These are phyloP conservation scores for Draba incana DNA, from an alignment of 345 rosid genomes.

Conservation along the genomic window DNA sequence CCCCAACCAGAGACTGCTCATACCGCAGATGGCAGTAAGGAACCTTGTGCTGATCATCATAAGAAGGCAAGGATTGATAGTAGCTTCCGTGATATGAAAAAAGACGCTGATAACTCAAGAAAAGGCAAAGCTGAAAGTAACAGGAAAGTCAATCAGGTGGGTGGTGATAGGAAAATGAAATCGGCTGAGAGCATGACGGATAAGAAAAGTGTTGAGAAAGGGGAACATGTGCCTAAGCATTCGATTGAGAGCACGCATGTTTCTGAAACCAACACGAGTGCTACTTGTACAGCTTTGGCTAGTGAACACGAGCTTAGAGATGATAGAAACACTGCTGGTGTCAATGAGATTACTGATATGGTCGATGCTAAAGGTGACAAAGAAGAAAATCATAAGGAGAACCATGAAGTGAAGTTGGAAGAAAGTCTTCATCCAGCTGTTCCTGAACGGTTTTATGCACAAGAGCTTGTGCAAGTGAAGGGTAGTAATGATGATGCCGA, in stretches of 20 bases:
- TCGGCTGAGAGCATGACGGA: constrained; percentile 37
- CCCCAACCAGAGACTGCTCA: constrained; percentile 34
- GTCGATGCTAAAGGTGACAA: constrained; percentile 34
- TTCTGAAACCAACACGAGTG: constrained; percentile 40
- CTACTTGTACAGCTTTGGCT: constrained; percentile 28
- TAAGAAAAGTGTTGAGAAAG: constrained; percentile 38
- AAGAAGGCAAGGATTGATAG: constrained; percentile 17
- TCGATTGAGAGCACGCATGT: constrained; percentile 41
- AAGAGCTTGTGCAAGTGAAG: constrained; percentile 42
- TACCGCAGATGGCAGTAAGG: constrained; percentile 28
- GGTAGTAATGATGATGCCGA: constrained; percentile 50
- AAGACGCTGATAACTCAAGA: neutral
- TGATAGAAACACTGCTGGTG: constrained; percentile 15
- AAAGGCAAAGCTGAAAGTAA: constrained; percentile 38
- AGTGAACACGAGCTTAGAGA: constrained; percentile 24
- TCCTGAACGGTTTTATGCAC: constrained; percentile 43
- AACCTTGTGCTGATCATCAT: constrained; percentile 31
- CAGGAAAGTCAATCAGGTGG: constrained; percentile 29
- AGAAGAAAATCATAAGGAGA: constrained; percentile 42
- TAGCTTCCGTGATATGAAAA: constrained; percentile 15
- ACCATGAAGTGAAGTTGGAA: constrained; percentile 41
- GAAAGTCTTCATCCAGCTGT: constrained; percentile 36
- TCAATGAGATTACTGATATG: constrained; percentile 24
- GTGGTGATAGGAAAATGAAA: constrained; percentile 30
- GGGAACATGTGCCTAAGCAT: constrained; percentile 38